A percentile compares a stretch with the other conserved stretches of the same genome.
phyloP scores from a whole-genome alignment of 768 basidiomycete genomes.

The Phaeotremella skinneri region DNA sequence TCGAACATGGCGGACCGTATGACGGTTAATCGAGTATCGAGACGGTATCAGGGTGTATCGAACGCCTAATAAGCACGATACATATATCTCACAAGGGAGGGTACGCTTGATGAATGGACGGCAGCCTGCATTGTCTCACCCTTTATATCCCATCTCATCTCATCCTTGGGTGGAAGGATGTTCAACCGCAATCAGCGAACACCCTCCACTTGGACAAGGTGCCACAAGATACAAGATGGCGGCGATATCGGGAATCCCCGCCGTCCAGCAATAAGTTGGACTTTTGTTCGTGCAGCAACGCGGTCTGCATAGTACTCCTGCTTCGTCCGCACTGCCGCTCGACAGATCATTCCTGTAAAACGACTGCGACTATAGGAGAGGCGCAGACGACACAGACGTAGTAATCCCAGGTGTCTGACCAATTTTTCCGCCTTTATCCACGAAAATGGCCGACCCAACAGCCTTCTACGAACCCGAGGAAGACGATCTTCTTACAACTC shows the following conservation, averaged over 20 bases:
- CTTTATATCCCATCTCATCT: too few species aligned
- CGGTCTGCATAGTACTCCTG: too few species aligned
- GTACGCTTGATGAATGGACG: too few species aligned
- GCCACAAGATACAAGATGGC: background rate
- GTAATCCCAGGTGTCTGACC: background rate
- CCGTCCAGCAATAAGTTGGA: background rate
- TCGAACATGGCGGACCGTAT: background rate
- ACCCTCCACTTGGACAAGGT: background rate
- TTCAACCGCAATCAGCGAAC: background rate
- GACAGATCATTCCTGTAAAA: too few species aligned
- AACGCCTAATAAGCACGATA: too few species aligned
- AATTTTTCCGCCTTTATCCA: background rate
- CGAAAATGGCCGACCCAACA: conserved; percentile 45
- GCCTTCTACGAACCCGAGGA: conserved; percentile 48
- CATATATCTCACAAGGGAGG: too few species aligned
- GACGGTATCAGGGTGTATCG: too few species aligned
- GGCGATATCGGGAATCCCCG: background rate
- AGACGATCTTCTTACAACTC: conserved; percentile 45
- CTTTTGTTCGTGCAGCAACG: background rate
- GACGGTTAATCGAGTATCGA: too few species aligned
- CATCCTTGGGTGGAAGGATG: too few species aligned
- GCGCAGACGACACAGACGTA: too few species aligned
- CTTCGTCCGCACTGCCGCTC: too few species aligned
- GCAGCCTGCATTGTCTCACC: background rate
- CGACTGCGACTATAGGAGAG: too few species aligned